A percentile compares a stretch with the other conserved stretches of the same genome.
These are phyloP conservation scores for Aspergillus sp. DNA, from an alignment of 2,329 filamentous ascomycete genomes.

Conservation along the genomic window DNA sequence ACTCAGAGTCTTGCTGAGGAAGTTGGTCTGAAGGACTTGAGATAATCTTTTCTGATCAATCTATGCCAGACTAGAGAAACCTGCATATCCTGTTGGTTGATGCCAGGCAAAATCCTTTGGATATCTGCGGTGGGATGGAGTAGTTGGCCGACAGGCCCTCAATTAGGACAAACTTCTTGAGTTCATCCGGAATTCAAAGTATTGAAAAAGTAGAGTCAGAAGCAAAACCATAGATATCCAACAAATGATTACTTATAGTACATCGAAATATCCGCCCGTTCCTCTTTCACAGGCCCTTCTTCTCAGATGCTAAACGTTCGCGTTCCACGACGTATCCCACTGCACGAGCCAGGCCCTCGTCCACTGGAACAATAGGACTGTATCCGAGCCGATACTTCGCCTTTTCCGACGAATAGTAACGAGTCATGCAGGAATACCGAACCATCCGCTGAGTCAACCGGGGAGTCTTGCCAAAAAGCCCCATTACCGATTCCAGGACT, in stretches of 20 bases:
- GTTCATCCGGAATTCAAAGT: constrained; percentile 4
- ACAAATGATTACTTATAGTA: constrained; percentile 15
- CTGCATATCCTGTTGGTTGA: too few species aligned
- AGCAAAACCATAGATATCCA: not conserved
- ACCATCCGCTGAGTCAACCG: constrained; percentile 45
- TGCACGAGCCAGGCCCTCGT: constrained; percentile 48
- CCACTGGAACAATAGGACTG: constrained; percentile 42
- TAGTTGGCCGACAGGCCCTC: not conserved
- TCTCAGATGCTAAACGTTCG: constrained; percentile 31
- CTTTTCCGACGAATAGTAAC: constrained; percentile 49
- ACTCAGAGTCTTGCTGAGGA: constrained; percentile 19
- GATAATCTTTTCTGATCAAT: too few species aligned
- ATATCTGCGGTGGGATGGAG: not conserved
- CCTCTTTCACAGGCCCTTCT: constrained; percentile 39
- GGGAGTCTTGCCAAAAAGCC: constrained; percentile 46
- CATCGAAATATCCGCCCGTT: constrained; percentile 6
- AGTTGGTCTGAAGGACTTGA: constrained; percentile 3
- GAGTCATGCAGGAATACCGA: constrained; percentile 49
- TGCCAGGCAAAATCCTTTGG: not conserved
- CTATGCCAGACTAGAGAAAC: too few species aligned
- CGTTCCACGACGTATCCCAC: constrained; percentile 42
- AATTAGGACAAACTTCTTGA: not conserved
- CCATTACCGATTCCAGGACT: constrained; percentile 42
- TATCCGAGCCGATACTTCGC: constrained; percentile 48
- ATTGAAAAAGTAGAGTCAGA: constrained; percentile 2